Percentiles rank a stretch among this genome's conserved stretches.
phyloP scores from a whole-genome alignment of 2,329 filamentous ascomycete genomes.

The Trichoderma lentiforme region DNA sequence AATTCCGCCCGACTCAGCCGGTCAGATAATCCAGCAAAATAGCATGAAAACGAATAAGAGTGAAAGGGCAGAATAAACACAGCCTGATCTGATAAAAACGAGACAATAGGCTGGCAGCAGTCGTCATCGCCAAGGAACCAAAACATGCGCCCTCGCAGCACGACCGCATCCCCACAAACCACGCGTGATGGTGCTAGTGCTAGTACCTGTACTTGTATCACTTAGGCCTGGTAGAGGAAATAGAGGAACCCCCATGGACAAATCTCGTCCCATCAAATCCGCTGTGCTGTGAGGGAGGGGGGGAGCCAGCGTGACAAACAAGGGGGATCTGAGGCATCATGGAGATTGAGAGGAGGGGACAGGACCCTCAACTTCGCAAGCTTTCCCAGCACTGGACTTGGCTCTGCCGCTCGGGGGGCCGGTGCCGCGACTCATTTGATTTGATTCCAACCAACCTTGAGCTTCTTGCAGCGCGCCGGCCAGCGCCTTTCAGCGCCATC shows the following conservation, averaged over 20 bases:
- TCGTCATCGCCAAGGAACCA: background rate
- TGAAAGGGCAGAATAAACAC: background rate
- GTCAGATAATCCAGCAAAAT: background rate
- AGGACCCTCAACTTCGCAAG: slow-evolving; percentile 7
- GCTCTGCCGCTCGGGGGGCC: background rate
- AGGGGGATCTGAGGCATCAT: background rate
- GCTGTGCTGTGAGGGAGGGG: background rate
- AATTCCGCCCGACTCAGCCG: background rate
- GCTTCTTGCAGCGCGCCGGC: background rate
- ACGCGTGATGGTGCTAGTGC: background rate
- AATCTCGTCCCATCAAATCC: background rate
- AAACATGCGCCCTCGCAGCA: background rate
- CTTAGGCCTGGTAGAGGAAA: background rate
- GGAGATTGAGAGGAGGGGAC: background rate
- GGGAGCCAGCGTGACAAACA: background rate
- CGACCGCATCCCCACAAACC: slow-evolving; percentile 2
- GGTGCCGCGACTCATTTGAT: background rate
- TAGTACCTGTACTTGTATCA: background rate
- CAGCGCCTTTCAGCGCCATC: slow-evolving; percentile 8
- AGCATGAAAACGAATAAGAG: background rate
- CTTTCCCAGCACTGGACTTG: background rate
- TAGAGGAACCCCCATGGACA: background rate
- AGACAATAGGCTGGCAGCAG: background rate
- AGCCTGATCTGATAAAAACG: background rate
- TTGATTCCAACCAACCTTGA: background rate